Evolutionary conservation across 2,329 filamentous ascomycete genomes (phyloP), one percentile per base, ranked within the genome.

Genomic region (Aspergillus aculeatus): DNA sequence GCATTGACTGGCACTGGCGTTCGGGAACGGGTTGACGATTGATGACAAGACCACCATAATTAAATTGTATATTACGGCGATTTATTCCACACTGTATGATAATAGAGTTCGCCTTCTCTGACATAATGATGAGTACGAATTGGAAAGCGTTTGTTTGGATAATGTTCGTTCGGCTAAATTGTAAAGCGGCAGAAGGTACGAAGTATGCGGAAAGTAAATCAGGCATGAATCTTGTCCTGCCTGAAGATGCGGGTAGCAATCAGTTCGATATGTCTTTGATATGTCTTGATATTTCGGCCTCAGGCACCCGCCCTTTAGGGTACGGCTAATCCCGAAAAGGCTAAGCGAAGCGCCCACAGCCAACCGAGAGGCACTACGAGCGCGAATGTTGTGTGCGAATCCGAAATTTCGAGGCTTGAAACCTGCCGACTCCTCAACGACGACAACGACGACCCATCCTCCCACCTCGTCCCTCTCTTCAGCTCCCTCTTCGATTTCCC

Each of bases 291-390:
- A 14, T 5, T 3, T 24, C 29, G 60, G 61, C 59, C 63, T 63
- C 38, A 66, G 65, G 64, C 63, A 52, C 3, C 23, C 48, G 29
- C 49, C 11, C 41, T 63, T 73, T 76, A 76, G 73, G 73, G 75
- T 74, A 75, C 65, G 67, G 68, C 76, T 77, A 77, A 61, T 64
- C 75, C 73, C 58, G 61, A 74, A 77, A 54, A 73, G 73, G 74
- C 65, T 73, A 77, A 77, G 74, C 73, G 74, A 76, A 71, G 66
- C 66, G 65, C 67, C 68, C 71, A 71, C 73, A 75, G 71, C 72
- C 71, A 73, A 70, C 69, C 68, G 65, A 70, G 63, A 67, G 64
- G 66, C 64, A 66, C 66, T 64, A 66, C 65, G 65, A 67, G 66
- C 64, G 62, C 58, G 62, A 64, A 64, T 44, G 63, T 67, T 69